A percentile compares a stretch with the other conserved stretches of the same genome.
Evolutionary conservation across 2,329 filamentous ascomycete genomes (phyloP).

Genomic region (Botrytis sinoallii): DNA sequence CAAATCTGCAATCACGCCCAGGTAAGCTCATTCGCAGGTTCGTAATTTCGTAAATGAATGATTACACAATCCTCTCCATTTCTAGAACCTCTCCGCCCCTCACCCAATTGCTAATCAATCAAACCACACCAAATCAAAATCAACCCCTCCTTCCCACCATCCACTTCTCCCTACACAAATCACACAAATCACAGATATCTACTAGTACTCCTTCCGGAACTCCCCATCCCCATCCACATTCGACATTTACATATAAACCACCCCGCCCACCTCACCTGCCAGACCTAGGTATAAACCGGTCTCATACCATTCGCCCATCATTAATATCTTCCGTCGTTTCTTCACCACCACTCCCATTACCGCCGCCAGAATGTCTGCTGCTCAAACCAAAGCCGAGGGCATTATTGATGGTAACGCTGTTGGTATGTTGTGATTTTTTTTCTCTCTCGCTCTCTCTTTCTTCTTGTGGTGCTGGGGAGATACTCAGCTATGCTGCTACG

Average conservation of each 20-base stretch:
- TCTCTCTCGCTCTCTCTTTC: background rate
- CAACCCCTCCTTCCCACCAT: background rate
- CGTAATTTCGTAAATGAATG: no score
- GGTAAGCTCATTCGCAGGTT: no score
- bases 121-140: background rate
- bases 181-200: background rate
- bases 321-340: constrained; percentile 70
- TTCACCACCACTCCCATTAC: constrained; percentile 59
- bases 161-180: background rate
- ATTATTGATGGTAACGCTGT: constrained; percentile 90
- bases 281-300: constrained; percentile 11
- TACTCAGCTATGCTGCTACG: no score
- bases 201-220: background rate
- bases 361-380: constrained; percentile 73
- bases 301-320: constrained; percentile 37
- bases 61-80: background rate
- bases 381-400: constrained; percentile 76
- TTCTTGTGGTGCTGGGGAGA: background rate
- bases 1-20: background rate
- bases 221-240: background rate
- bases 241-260: background rate
- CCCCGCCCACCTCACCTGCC: constrained; percentile 12
- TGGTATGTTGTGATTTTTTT: constrained; percentile 50
- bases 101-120: constrained; percentile 1
- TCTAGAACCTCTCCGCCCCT: background rate